Evolutionary conservation across 257 asterid genomes (phyloP).

Genomic region (Nicotiana knightiana): DNA sequence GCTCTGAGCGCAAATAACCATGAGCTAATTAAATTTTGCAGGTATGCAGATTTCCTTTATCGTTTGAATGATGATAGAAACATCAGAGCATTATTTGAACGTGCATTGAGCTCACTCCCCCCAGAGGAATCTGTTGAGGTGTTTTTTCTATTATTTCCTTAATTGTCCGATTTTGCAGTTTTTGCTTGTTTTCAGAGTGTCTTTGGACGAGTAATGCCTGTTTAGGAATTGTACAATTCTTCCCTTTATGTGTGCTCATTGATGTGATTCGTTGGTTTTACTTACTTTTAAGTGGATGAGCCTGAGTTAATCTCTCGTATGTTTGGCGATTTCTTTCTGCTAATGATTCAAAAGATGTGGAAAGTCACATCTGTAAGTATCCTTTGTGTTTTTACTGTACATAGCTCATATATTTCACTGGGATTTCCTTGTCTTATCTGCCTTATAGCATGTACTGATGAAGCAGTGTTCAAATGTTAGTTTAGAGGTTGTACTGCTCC

Average conservation of each 20-base stretch:
- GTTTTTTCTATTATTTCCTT: background rate
- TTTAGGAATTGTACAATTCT: background rate
- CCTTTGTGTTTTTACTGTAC: background rate
- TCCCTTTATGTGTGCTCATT: background rate
- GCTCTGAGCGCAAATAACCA: background rate
- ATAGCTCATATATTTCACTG: background rate
- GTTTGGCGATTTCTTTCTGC: background rate
- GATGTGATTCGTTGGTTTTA: background rate
- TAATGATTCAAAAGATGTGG: constrained; percentile 2
- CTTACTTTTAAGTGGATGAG: background rate
- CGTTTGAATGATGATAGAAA: constrained; percentile 94
- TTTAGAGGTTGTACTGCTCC: background rate
- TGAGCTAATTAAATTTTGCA: constrained; percentile 33
- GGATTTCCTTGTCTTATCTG: background rate
- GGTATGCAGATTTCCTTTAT: constrained; percentile 92
- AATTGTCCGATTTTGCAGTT: background rate
- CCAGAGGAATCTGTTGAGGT: constrained; percentile 96
- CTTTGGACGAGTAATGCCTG: constrained; percentile 5
- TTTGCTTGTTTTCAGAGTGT: background rate
- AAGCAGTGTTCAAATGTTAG: background rate
- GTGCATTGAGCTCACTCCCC: constrained; percentile 90
- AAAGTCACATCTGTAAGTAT: background rate
- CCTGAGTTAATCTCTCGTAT: background rate
- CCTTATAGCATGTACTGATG: background rate
- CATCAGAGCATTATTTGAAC: constrained; percentile 92